Conservation (phyloP, 108 stramenopile genomes). For the Cyclotella atomus region DNA sequence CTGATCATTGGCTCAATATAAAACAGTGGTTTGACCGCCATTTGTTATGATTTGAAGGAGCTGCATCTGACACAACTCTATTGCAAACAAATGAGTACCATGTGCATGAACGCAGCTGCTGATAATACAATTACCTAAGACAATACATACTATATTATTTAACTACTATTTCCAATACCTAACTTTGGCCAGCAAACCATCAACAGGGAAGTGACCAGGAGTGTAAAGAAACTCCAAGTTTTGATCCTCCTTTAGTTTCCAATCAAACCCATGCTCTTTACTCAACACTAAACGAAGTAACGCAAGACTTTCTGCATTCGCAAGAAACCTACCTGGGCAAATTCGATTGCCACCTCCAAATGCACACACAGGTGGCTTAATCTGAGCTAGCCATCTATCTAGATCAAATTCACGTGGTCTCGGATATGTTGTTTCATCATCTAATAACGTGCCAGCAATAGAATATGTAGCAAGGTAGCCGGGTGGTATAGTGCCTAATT, state of each 20-base stretch:
- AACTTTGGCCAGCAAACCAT: constrained; percentile 23
- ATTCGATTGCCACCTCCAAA: constrained; percentile 43
- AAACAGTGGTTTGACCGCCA: constrained; percentile 6
- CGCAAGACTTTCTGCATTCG: constrained; percentile 20
- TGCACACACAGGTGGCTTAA: constrained; percentile 12
- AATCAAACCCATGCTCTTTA: constrained; percentile 9
- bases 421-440: constrained; percentile 16
- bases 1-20: constrained; percentile 65
- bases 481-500: constrained; percentile 20
- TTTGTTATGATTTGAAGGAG: no score
- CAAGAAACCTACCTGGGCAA: constrained; percentile 44
- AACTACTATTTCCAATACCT: background rate
- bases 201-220: constrained; percentile 43
- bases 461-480: constrained; percentile 32
- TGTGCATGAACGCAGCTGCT: no score
- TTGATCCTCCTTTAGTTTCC: constrained; percentile 35
- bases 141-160: no score
- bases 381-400: constrained; percentile 21
- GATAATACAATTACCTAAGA: no score
- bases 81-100: background rate
- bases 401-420: constrained; percentile 11
- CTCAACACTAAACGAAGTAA: constrained; percentile 24
- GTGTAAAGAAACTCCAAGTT: constrained; percentile 35
- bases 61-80: no score
- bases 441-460: constrained; percentile 39